A percentile compares a stretch with the other conserved stretches of the same genome.
Conservation (phyloP, 345 rosid genomes). For the Citrus mangshanensis region DNA sequence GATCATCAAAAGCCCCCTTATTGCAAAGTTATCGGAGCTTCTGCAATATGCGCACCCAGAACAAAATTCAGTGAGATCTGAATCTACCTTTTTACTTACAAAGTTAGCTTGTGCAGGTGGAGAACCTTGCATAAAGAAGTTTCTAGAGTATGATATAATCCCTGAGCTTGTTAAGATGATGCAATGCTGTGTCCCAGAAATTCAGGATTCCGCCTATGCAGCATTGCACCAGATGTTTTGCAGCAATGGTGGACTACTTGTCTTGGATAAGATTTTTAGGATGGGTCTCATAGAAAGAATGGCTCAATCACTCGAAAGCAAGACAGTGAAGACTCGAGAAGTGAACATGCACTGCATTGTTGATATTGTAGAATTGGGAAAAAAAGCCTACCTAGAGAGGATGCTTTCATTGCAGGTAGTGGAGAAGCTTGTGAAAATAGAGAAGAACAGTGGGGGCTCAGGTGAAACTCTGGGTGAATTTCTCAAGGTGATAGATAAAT, state of each 20-base stretch:
- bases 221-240: conserved; percentile 30
- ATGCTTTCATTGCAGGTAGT: conserved; percentile 24
- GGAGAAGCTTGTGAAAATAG: conserved; percentile 29
- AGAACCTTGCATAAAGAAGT: conserved; percentile 26
- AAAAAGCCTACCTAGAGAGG: conserved; percentile 18
- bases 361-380: conserved; percentile 27
- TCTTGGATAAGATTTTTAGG: conserved; percentile 16
- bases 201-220: conserved; percentile 30
- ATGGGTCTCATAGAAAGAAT: conserved; percentile 21
- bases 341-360: conserved; percentile 21
- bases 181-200: conserved; percentile 23
- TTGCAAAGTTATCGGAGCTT: conserved; percentile 24
- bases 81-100: conserved; percentile 27
- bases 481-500: conserved; percentile 25
- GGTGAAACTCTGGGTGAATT: conserved; percentile 24
- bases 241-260: conserved; percentile 23
- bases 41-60: conserved; percentile 14
- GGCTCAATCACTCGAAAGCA: conserved; percentile 20
- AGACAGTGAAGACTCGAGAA: conserved; percentile 21
- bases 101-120: conserved; percentile 31
- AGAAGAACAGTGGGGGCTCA: conserved; percentile 17
- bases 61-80: conserved; percentile 22
- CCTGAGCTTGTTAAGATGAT: conserved; percentile 27
- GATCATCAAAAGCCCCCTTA: conserved; percentile 24
- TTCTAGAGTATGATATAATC: conserved; percentile 20